A percentile compares a stretch with the other conserved stretches of the same genome.
Conservation (phyloP, 805 yeast genomes). For the Alloascoidea africana region DNA sequence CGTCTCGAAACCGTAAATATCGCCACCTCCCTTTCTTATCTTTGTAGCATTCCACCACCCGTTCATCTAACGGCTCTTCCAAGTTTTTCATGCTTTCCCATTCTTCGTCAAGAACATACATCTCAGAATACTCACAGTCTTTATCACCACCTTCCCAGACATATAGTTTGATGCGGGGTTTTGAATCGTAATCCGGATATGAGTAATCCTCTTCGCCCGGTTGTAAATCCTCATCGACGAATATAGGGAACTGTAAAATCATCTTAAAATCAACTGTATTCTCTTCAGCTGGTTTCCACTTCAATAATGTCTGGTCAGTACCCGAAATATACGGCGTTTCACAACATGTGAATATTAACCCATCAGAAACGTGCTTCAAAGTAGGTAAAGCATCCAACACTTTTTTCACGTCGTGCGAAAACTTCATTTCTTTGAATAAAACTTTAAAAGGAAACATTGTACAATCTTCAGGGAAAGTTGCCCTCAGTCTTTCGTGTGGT, state of each 20-base stretch:
- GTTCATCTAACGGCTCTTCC: constrained; percentile 73
- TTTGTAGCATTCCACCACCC: constrained; percentile 75
- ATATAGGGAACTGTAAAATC: constrained; percentile 40
- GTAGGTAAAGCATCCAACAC: constrained; percentile 53
- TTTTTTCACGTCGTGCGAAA: constrained; percentile 60
- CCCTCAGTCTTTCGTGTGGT: constrained; percentile 65
- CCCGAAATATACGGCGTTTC: constrained; percentile 79
- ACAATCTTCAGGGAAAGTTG: constrained; percentile 57
- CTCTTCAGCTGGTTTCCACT: constrained; percentile 97
- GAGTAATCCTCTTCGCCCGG: constrained; percentile 15
- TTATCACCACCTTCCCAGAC: constrained; percentile 61
- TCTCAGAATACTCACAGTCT: constrained; percentile 39
- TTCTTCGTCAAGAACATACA: constrained; percentile 50
- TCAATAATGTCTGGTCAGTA: constrained; percentile 71
- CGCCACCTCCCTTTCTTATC: constrained; percentile 57
- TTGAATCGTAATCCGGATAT: constrained; percentile 68
- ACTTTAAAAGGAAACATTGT: constrained; percentile 72
- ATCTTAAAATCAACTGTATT: constrained; percentile 84
- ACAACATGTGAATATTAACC: constrained; percentile 84
- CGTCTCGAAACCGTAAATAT: constrained; percentile 82
- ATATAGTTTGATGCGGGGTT: constrained; percentile 51
- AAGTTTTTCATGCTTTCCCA: constrained; percentile 64
- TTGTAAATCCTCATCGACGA: constrained; percentile 47
- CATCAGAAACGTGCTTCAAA: constrained; percentile 83
- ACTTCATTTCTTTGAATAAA: constrained; percentile 77